Evolutionary conservation across 2,329 filamentous ascomycete species (phyloP).

Genomic region (Lasiodiplodia sp.): DNA sequence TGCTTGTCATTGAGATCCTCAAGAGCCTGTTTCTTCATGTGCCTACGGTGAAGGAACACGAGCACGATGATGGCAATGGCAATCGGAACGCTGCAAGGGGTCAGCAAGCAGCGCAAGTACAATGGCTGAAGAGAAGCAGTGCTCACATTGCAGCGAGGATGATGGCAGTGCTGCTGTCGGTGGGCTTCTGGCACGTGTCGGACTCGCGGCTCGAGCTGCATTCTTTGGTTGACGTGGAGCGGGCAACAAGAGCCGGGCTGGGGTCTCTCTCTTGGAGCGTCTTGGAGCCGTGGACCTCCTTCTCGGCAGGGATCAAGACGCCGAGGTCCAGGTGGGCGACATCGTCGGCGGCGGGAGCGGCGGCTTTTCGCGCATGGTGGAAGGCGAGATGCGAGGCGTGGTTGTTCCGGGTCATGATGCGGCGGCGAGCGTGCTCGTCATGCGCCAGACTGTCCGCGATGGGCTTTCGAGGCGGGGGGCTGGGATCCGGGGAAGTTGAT

Average conservation of each 20-base stretch:
- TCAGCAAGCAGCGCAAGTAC: conserved; percentile 9
- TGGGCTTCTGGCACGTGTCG: conserved; percentile 48
- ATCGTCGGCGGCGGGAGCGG: conserved; percentile 31
- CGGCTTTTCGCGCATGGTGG: conserved; percentile 40
- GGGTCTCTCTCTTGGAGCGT: conserved; percentile 7
- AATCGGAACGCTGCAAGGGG: conserved; percentile 72
- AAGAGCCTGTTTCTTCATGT: conserved; percentile 71
- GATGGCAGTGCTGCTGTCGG: conserved; percentile 42
- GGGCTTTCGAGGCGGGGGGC: conserved; percentile 25
- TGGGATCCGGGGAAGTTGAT: conserved; percentile 18
- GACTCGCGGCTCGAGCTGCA: conserved; percentile 31
- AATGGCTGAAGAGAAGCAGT: not conserved
- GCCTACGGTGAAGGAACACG: conserved; percentile 79
- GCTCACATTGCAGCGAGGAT: conserved; percentile 45
- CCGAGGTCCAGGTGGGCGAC: conserved; percentile 30
- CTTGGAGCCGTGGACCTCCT: conserved; percentile 13
- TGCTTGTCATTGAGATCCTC: conserved; percentile 90
- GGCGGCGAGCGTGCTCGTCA: conserved; percentile 30
- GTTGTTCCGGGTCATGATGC: conserved; percentile 42
- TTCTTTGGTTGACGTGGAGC: conserved; percentile 10
- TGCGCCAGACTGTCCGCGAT: conserved; percentile 21
- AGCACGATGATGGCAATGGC: conserved; percentile 71
- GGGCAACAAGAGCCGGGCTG: conserved; percentile 19
- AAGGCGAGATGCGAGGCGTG: conserved; percentile 39
- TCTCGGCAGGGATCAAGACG: conserved; percentile 5